A percentile compares a stretch with the other conserved stretches of the same genome.
Conservation (phyloP, 345 rosid genomes). For the Eucalyptus pauciflora region DNA sequence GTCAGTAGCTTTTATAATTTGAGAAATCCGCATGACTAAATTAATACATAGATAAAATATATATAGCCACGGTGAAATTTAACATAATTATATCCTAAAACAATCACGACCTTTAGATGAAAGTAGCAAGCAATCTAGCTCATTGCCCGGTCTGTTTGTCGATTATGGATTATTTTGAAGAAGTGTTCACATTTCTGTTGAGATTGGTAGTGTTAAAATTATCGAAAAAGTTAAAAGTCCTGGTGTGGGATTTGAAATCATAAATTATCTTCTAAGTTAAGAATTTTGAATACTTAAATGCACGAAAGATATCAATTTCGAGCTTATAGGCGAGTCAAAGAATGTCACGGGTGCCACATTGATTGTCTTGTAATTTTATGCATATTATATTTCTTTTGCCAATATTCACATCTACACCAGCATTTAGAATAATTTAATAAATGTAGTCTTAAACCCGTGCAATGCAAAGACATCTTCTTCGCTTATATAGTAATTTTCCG, state of each 20-base stretch:
- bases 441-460: background rate
- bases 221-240: background rate
- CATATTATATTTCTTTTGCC: background rate
- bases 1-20: no score
- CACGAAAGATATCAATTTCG: background rate
- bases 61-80: no score
- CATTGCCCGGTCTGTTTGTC: fast-evolving
- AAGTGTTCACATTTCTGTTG: background rate
- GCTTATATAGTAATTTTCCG: background rate
- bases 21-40: no score
- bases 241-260: background rate
- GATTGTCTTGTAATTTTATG: background rate
- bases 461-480: background rate
- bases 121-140: no score
- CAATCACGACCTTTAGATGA: no score
- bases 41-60: fast-evolving
- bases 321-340: background rate
- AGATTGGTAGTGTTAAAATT: background rate
- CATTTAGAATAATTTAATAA: background rate
- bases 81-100: no score
- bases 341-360: background rate
- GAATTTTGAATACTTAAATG: background rate
- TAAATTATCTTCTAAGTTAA: background rate
- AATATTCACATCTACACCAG: background rate
- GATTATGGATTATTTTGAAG: no score